Percentiles rank a stretch among this genome's conserved stretches.
Evolutionary conservation across 306 rosid genomes (phyloP).

Genomic region (Purshia tridentata): DNA sequence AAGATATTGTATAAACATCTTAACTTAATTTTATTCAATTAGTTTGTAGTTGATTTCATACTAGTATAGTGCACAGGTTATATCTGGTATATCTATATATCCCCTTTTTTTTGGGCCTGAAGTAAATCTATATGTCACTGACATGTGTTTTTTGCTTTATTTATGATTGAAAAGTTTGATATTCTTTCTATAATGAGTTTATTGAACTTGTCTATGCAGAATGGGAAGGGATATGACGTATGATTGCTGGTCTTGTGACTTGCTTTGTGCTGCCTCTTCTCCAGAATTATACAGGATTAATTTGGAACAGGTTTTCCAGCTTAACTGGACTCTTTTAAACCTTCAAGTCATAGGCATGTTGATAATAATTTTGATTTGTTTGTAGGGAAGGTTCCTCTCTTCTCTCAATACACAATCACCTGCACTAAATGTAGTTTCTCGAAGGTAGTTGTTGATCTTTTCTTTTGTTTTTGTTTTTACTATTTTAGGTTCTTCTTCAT

Average conservation of each 20-base stretch:
- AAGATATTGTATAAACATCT: background rate
- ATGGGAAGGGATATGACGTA: conserved; percentile 85
- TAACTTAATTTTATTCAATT: background rate
- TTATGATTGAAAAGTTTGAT: background rate
- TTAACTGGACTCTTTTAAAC: conserved; percentile 13
- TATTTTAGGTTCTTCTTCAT: conserved; percentile 26
- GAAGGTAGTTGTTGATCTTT: conserved; percentile 55
- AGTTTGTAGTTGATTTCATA: background rate
- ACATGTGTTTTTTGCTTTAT: background rate
- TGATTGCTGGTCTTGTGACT: conserved; percentile 92
- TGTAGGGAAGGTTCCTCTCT: conserved; percentile 84
- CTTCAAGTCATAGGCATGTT: conserved; percentile 13
- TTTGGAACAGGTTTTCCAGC: conserved; percentile 69
- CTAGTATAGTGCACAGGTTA: background rate
- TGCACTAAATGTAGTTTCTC: conserved; percentile 83
- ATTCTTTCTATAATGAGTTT: background rate
- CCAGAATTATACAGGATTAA: conserved; percentile 88
- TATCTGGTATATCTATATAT: background rate
- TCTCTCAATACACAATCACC: conserved; percentile 79
- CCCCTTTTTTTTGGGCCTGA: too few species aligned
- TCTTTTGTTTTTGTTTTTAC: background rate
- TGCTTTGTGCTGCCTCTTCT: conserved; percentile 97
- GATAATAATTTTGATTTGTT: conserved; percentile 8
- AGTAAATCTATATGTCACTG: too few species aligned
- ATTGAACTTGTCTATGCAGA: conserved; percentile 38